Evolutionary conservation across 345 rosid species (phyloP).

Genomic region (Barbarea vulgaris): DNA sequence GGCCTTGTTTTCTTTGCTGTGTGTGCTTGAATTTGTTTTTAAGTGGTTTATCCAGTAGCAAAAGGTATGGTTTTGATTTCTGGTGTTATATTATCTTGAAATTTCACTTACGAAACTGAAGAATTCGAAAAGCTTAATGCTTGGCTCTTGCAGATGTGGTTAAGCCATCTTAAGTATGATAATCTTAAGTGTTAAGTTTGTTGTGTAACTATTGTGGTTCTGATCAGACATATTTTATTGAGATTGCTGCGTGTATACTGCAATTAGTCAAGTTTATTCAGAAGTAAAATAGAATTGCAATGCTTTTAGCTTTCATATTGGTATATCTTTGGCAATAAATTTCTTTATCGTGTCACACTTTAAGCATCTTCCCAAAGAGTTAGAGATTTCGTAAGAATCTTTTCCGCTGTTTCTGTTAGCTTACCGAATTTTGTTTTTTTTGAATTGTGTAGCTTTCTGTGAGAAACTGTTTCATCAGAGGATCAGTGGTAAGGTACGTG

Average conservation of each 20-base stretch:
- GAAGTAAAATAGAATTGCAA: background rate
- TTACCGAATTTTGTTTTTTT: background rate
- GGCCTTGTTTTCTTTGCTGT: background rate
- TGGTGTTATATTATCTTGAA: background rate
- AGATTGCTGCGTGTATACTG: conserved; percentile 13
- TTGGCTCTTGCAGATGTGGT: background rate
- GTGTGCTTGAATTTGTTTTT: background rate
- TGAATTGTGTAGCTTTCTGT: conserved; percentile 79
- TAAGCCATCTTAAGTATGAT: background rate
- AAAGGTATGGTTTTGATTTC: conserved; percentile 5
- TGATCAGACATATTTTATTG: background rate
- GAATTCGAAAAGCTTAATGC: conserved; percentile 2
- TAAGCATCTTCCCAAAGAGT: background rate
- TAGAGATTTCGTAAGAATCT: background rate
- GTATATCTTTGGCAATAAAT: background rate
- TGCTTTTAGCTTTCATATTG: background rate
- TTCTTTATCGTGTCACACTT: background rate
- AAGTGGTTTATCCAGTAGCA: conserved; percentile 5
- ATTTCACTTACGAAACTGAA: background rate
- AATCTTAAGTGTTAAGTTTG: background rate
- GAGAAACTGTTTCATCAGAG: conserved; percentile 98
- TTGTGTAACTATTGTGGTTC: background rate
- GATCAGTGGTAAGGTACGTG: conserved; percentile 97
- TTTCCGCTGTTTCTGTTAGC: conserved; percentile 3
- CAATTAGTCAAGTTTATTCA: background rate